Conservation (phyloP, 75 land plant genomes). For the Sequoiadendron giganteum region DNA sequence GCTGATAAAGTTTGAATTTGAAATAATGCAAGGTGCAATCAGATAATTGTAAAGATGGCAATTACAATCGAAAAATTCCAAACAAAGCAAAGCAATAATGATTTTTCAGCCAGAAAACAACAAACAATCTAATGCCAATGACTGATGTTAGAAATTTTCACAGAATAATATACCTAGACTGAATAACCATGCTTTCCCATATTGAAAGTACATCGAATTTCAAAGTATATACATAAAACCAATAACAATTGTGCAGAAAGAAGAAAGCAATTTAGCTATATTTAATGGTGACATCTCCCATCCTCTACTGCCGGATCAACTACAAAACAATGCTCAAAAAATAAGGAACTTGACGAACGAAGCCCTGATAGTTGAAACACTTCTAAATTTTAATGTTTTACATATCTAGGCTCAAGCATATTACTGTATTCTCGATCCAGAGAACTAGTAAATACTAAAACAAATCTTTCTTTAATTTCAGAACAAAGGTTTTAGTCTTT, state of each 20-base stretch:
- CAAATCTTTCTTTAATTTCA: too few species aligned
- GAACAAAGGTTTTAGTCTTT: too few species aligned
- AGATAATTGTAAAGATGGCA: background rate
- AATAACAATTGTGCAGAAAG: background rate
- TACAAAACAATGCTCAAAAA: background rate
- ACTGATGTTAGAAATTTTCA: background rate
- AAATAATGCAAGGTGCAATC: background rate
- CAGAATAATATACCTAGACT: background rate
- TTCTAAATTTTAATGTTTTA: background rate
- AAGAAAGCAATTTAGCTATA: background rate
- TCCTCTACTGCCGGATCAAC: background rate
- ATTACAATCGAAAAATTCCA: background rate
- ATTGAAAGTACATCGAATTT: background rate
- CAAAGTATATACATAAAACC: background rate
- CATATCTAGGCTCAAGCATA: background rate
- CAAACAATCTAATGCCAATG: background rate
- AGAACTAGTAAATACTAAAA: too few species aligned
- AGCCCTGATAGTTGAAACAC: background rate
- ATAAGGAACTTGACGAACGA: background rate
- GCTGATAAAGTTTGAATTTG: background rate
- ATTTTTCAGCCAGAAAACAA: background rate
- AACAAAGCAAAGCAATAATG: background rate
- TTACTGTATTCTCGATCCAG: background rate
- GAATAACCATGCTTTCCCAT: background rate
- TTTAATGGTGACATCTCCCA: background rate